Evolutionary conservation across 1,284 basidiomycete species (phyloP).

Genomic region (Blastosporella zonata): DNA sequence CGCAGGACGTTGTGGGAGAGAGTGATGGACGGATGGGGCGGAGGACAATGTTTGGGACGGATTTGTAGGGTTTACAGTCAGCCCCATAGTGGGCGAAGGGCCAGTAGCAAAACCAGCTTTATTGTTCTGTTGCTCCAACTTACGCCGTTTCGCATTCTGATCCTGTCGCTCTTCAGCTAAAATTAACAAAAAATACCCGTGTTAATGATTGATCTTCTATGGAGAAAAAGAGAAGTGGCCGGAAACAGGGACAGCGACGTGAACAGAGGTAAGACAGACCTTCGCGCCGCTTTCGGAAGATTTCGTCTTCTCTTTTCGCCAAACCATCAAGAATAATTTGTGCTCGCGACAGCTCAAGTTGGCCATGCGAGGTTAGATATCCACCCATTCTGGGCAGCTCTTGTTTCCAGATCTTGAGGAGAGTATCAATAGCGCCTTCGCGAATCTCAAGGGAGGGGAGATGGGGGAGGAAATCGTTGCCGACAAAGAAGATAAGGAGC

Average conservation of each 20-base stretch:
- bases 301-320: conserved; percentile 91
- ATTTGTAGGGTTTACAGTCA: conserved; percentile 44
- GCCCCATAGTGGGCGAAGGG: conserved; percentile 52
- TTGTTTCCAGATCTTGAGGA: conserved; percentile 94
- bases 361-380: conserved; percentile 93
- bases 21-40: conserved; percentile 39
- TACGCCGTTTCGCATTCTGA: conserved; percentile 83
- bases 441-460: conserved; percentile 97
- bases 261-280: conserved; percentile 52
- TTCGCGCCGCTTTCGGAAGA: conserved; percentile 91
- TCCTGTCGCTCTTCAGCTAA: conserved; percentile 92
- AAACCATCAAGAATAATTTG: conserved; percentile 96
- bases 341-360: conserved; percentile 81
- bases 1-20: conserved; percentile 60
- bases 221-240: conserved; percentile 19
- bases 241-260: conserved; percentile 11
- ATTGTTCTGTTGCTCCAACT: conserved; percentile 66
- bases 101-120: conserved; percentile 45
- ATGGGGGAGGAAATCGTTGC: conserved; percentile 99
- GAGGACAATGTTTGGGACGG: conserved; percentile 23
- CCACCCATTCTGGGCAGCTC: conserved; percentile 95
- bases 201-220: conserved; percentile 22
- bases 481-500: conserved; percentile 98
- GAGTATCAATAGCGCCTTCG: conserved; percentile 97
- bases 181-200: conserved; percentile 25